Conservation (phyloP, 2,329 filamentous ascomycete genomes). For the Alternaria arborescens region DNA sequence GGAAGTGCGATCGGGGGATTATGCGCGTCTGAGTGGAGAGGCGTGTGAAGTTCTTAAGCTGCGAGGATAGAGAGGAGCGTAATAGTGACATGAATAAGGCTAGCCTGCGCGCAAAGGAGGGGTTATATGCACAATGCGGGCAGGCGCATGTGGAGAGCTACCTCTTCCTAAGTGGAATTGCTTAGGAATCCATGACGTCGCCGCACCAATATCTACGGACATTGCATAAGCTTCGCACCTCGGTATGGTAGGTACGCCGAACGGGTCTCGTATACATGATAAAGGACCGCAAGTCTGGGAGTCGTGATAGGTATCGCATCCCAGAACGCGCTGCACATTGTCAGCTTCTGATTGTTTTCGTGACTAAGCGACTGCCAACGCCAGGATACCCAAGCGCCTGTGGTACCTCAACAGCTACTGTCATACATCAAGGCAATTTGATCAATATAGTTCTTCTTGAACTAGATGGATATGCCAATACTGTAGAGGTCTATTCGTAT, state of each 20-base stretch:
- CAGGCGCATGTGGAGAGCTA: constrained; percentile 4
- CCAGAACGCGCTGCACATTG: neutral
- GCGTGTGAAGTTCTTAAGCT: constrained; percentile 23
- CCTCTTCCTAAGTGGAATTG: constrained; percentile 4
- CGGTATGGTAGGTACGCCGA: neutral
- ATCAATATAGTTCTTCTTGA: neutral
- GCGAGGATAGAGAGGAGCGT: constrained; percentile 25
- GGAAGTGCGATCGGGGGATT: constrained; percentile 24
- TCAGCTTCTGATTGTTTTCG: neutral
- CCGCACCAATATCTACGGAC: neutral
- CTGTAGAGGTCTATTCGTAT: neutral
- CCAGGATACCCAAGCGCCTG: neutral
- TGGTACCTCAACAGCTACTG: neutral
- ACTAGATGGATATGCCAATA: neutral
- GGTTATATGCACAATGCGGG: constrained; percentile 29
- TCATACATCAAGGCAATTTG: neutral
- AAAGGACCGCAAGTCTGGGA: neutral
- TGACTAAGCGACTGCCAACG: neutral
- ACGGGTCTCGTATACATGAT: neutral
- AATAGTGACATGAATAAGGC: constrained; percentile 31
- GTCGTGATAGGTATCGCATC: neutral
- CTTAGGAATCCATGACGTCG: constrained; percentile 27
- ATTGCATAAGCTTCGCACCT: neutral
- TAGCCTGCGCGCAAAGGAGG: constrained; percentile 27
- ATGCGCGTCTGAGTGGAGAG: constrained; percentile 22